Base-by-base conservation (phyloP, 129 eudicot genomes). In the Centaurea solstitialis region DNA sequence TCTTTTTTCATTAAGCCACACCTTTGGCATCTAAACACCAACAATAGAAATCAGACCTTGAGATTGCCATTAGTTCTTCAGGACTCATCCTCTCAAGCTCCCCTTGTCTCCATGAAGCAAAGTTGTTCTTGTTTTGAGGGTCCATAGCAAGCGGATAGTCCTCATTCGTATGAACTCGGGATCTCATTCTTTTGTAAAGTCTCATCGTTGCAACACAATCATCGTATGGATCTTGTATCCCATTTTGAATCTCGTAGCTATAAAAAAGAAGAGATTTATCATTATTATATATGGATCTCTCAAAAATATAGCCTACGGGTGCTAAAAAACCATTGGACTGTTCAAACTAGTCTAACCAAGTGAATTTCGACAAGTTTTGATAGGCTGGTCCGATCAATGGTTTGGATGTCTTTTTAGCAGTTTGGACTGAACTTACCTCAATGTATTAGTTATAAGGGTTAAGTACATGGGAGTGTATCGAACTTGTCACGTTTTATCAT, bases 81-180 rank as follows among this genome's bases (percentile, higher is more conserved):
- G 99, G 98, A 53, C 85, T 86, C 98, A 96, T 96, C 83, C 86
- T 91, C 87, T 89, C 95, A 57, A 96, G 97, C 82, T 96, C 99
- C 79, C 53, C 81, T 76, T 93, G 97, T 77, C 98, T 80, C 95
- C 98, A 83, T 5, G 93, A 81, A 68, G 90, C 90, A 80, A 93
- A 87, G 74, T 84, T 96, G 59, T 89, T 89, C 45, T 90, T 84
- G 82, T 93, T 96, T 59, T 93, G 95, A 68, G 97, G 79, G 77
- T 96, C 97, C 23, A 89, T 83, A 47, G 97, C 97, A 15, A 90
- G 80, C 21, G 97, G 93, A 84, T 86, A 91, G 8, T 89, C 88
- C 73, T 91, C 99, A 65, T 38, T 80, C 15, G 53, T 84, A 80
- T 96, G 99, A 85, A 57, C 74, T 83, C 89, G 99, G 41, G 90